These are phyloP conservation scores for Krasilnikovozyma curviuscula DNA, from an alignment of 768 basidiomycete species.

Conservation along the genomic window DNA sequence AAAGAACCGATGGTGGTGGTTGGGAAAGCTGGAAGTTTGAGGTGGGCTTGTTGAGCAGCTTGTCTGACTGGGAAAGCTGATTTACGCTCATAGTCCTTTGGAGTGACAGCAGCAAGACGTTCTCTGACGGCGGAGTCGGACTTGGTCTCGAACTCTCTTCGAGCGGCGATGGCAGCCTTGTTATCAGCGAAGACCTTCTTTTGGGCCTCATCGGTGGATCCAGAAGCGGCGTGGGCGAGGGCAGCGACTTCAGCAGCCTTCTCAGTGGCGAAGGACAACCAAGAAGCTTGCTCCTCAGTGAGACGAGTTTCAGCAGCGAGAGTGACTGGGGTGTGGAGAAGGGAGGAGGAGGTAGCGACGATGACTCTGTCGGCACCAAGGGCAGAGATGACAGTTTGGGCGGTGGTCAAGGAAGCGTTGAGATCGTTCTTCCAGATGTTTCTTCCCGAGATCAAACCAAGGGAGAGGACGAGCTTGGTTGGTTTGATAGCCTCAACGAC, in stretches of 20 bases:
- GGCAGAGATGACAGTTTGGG: constrained; percentile 60
- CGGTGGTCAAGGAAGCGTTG: constrained; percentile 54
- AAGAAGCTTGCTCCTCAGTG: constrained; percentile 72
- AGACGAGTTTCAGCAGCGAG: constrained; percentile 81
- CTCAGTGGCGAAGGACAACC: constrained; percentile 97
- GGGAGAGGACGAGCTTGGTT: constrained; percentile 62
- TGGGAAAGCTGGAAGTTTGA: constrained; percentile 88
- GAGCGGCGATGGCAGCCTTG: constrained; percentile 72
- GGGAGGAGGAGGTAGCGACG: constrained; percentile 87
- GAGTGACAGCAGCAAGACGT: constrained; percentile 79
- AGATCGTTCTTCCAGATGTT: constrained; percentile 99
- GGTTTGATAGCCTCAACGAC: constrained; percentile 66
- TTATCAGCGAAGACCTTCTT: constrained; percentile 67
- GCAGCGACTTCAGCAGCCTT: constrained; percentile 78
- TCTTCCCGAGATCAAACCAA: constrained; percentile 91
- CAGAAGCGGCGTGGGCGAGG: constrained; percentile 67
- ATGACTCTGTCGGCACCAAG: constrained; percentile 71
- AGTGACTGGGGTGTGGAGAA: constrained; percentile 94
- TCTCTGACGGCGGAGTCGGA: constrained; percentile 90
- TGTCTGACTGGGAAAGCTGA: constrained; percentile 71
- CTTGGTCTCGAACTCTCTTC: constrained; percentile 78
- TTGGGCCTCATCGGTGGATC: constrained; percentile 52
- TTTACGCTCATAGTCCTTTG: constrained; percentile 68
- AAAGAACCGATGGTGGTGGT: constrained; percentile 97
- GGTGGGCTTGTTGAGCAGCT: constrained; percentile 68